Evolutionary conservation across 345 rosid genomes (phyloP).

Genomic region (Citrus cavaleriei): DNA sequence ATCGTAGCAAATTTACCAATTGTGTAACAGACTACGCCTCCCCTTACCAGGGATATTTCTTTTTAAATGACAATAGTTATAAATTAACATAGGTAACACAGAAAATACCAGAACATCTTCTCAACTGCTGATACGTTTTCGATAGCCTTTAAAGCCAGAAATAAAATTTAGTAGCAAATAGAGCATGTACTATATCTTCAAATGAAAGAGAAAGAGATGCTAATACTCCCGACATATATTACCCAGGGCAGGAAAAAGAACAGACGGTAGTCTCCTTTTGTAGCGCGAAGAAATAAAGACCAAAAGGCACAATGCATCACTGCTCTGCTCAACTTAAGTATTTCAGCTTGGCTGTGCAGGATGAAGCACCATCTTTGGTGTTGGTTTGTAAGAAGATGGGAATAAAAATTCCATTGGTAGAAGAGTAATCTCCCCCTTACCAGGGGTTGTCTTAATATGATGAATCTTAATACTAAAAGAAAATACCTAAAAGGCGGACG

Average conservation of each 20-base stretch:
- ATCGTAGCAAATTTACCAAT: conserved; percentile 68
- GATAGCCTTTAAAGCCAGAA: conserved; percentile 73
- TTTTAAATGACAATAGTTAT: conserved; percentile 37
- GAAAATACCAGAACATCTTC: conserved; percentile 82
- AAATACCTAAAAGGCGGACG: conserved; percentile 33
- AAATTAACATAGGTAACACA: conserved; percentile 29
- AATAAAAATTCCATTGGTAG: conserved; percentile 14
- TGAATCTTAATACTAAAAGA: conserved; percentile 26
- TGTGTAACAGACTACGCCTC: conserved; percentile 55
- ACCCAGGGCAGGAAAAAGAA: conserved; percentile 52
- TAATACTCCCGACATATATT: conserved; percentile 61
- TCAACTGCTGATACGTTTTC: conserved; percentile 70
- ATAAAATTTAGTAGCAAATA: conserved; percentile 53
- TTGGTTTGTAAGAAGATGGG: conserved; percentile 30
- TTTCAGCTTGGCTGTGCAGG: conserved; percentile 47
- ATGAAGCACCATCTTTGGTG: conserved; percentile 48
- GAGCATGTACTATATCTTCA: conserved; percentile 38
- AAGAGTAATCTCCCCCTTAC: conserved; percentile 41
- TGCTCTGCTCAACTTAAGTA: conserved; percentile 48
- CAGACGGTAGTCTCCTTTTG: conserved; percentile 49
- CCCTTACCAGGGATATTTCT: conserved; percentile 97
- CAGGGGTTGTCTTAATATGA: conserved; percentile 35
- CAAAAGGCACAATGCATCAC: conserved; percentile 43
- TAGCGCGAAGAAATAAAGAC: conserved; percentile 45
- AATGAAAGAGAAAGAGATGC: conserved; percentile 51